phyloP scores from a whole-genome alignment of 768 basidiomycete genomes.

The Infundibulicybe gibba region DNA sequence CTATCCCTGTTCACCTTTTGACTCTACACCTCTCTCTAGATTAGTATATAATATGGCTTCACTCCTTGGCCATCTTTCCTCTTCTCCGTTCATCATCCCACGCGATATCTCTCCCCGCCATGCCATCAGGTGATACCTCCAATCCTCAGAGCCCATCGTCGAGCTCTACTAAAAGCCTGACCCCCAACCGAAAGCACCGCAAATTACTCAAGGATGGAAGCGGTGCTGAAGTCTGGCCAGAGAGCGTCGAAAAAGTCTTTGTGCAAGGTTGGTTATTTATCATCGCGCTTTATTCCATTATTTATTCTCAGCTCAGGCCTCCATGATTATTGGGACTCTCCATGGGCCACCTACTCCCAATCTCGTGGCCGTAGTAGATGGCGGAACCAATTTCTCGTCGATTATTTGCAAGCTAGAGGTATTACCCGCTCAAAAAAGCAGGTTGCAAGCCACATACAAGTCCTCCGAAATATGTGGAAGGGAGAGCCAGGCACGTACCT shows the following conservation, averaged over 20 bases:
- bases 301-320: conserved; percentile 43
- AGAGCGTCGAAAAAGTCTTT: conserved; percentile 71
- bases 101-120: conserved; percentile 1
- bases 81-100: not conserved
- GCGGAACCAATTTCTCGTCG: conserved; percentile 85
- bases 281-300: conserved; percentile 1
- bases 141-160: not conserved
- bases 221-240: conserved; percentile 83
- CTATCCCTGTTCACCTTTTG: conserved; percentile 17
- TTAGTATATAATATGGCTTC: conserved; percentile 1
- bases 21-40: conserved; percentile 14
- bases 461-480: conserved; percentile 86
- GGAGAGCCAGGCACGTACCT: conserved; percentile 61
- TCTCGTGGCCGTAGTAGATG: conserved; percentile 76
- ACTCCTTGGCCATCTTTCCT: not conserved
- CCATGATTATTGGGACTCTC: conserved; percentile 75
- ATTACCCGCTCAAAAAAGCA: conserved; percentile 81
- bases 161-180: conserved; percentile 39
- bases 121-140: not conserved
- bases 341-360: conserved; percentile 69
- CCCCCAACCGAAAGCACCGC: conserved; percentile 77
- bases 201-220: conserved; percentile 79
- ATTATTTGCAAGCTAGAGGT: conserved; percentile 67
- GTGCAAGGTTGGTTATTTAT: conserved; percentile 51
- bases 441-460: conserved; percentile 87